A percentile compares a stretch with the other conserved stretches of the same genome.
phyloP scores from a whole-genome alignment of 495 filamentous ascomycete genomes.

The Pyrenula aspistea region DNA sequence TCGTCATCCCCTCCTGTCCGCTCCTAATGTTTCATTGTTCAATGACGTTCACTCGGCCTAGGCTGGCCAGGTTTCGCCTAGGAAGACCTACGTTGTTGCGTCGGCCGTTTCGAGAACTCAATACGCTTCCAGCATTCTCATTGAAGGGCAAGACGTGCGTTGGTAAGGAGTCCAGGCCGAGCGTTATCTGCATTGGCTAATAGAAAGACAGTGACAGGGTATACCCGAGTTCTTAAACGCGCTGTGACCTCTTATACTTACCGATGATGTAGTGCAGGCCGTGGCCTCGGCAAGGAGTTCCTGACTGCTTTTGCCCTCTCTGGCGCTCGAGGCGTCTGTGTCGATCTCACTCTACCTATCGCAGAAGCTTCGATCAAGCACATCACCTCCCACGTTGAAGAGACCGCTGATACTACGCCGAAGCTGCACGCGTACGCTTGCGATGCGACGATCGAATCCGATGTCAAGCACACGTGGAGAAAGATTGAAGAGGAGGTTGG shows the following conservation, averaged over 20 bases:
- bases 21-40: background rate
- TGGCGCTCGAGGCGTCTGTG: constrained; percentile 12
- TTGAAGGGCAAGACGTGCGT: constrained; percentile 18
- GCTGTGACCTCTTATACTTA: background rate
- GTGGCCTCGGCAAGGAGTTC: constrained; percentile 16
- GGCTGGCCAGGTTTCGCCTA: background rate
- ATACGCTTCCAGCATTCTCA: constrained; percentile 13
- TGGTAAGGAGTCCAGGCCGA: constrained; percentile 1
- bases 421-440: constrained; percentile 12
- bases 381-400: constrained; percentile 6
- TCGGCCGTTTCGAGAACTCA: background rate
- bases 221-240: background rate
- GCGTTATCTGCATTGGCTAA: background rate
- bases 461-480: constrained; percentile 11
- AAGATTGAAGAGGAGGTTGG: constrained; percentile 14
- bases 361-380: constrained; percentile 8
- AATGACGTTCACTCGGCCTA: background rate
- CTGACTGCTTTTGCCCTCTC: constrained; percentile 16
- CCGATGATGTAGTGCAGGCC: constrained; percentile 6
- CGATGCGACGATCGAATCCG: constrained; percentile 12
- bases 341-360: constrained; percentile 11
- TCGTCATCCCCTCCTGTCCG: background rate
- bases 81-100: background rate
- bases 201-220: constrained; percentile 8
- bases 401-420: background rate